These are phyloP conservation scores for Paspalum notatum DNA, from an alignment of 176 grass and related monocot species.

Conservation along the genomic window DNA sequence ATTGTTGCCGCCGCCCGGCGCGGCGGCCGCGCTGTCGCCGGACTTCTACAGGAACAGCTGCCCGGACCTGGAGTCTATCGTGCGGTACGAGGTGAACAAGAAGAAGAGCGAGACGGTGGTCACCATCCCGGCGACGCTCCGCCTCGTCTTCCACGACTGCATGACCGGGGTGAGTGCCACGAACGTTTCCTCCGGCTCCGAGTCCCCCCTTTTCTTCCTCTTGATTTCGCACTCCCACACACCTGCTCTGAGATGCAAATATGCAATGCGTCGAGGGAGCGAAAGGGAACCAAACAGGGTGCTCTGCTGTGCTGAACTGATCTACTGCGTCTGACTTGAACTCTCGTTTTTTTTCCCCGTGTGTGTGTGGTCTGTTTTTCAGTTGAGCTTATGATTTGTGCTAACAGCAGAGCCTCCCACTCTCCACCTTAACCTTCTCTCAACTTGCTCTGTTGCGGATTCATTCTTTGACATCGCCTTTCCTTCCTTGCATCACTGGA, in stretches of 20 bases:
- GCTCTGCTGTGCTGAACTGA: not conserved
- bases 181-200: no score
- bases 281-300: not conserved
- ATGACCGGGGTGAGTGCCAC: conserved; percentile 57
- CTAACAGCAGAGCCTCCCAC: not conserved
- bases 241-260: not conserved
- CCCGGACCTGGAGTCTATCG: conserved; percentile 48
- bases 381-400: not conserved
- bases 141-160: conserved; percentile 92
- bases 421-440: not conserved
- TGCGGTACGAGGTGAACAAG: conserved; percentile 50
- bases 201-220: not conserved
- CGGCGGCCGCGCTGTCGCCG: conserved; percentile 28
- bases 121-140: conserved; percentile 67
- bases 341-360: not conserved
- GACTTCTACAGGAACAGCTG: conserved; percentile 53
- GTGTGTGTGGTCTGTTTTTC: not conserved
- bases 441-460: conserved; percentile 33
- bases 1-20: conserved; percentile 6
- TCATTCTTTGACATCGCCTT: not conserved
- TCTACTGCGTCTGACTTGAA: not conserved
- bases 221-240: not conserved
- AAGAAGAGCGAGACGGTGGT: conserved; percentile 70
- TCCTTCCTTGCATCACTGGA: not conserved
- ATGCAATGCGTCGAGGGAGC: no score